Evolutionary conservation across 208 protist genomes (phyloP), one percentile per base, ranked within the genome.

Genomic region (Trypanosomatidae sp.): DNA sequence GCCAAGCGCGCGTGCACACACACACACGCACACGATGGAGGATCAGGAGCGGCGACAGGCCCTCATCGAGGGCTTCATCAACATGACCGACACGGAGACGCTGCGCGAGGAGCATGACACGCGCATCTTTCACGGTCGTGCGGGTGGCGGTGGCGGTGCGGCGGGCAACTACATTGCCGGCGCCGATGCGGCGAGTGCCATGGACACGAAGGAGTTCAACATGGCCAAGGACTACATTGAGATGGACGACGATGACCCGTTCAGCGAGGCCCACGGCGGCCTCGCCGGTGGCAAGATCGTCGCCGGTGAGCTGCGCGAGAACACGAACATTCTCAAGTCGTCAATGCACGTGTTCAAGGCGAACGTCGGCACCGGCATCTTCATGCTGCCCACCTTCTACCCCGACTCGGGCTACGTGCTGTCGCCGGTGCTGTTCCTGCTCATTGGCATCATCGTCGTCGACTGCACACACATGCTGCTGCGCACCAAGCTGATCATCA

Each of bases 331-430:
- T 33, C 69, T 48, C 55, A 78, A 78, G 49, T 70, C 71, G 22
- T 71, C 71, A 21, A 84, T 88, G 41, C 81, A 91, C 46, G 67
- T 91, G 35, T 91, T 91, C 64, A 91, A 91, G 63, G 81, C 73
- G 15, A 91, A 91, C 61, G 81, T 91, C 25, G 81, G 81, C 19
- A 71, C 77, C 0, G 81, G 72, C 44, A 69, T 91, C 20, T 91
- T 87, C 54, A 48, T 86, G 27, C 63, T 91, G 3, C 70, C 77
- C 1, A 82, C 69, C 39, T 83, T 79, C 49, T 91, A 91, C 65
- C 44, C 64, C 21, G 70, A 91, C 37, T 38, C 74, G 18, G 81
- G 81, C 23, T 87, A 82, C 63, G 51, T 71, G 5, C 37, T 79
- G 20, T 53, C 56, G 5, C 28, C 56, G 6, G 53, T 87, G 6